Percentiles rank a stretch among this genome's conserved stretches.
phyloP scores from a whole-genome alignment of 495 filamentous ascomycete species.

The Daldinia decipiens region DNA sequence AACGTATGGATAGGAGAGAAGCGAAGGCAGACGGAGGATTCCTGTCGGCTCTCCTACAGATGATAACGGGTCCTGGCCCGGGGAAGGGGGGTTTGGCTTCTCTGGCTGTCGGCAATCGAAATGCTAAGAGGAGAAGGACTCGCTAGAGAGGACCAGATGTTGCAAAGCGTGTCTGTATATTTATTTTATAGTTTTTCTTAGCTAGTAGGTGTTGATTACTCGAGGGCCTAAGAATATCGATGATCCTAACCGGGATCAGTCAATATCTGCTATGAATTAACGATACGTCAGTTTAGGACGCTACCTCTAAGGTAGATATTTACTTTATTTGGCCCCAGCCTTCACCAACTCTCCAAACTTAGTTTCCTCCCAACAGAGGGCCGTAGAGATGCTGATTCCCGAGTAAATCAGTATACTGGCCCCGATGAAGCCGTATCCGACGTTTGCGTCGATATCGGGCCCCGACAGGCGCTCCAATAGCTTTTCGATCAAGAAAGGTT shows the following conservation, averaged over 20 bases:
- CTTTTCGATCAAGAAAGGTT: slow-evolving; percentile 71
- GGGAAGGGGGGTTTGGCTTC: background rate
- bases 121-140: slow-evolving; percentile 14
- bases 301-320: too few relatives aligned
- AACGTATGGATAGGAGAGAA: slow-evolving; percentile 48
- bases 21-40: slow-evolving; percentile 56
- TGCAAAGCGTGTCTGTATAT: slow-evolving; percentile 15
- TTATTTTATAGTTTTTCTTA: too few relatives aligned
- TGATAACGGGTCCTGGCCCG: slow-evolving; percentile 5
- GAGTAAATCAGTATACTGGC: background rate
- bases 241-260: too few relatives aligned
- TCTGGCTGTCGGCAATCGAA: background rate
- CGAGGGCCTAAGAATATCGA: too few relatives aligned
- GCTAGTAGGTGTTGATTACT: too few relatives aligned
- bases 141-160: background rate
- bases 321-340: background rate
- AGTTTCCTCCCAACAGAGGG: background rate
- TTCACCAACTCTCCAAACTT: background rate
- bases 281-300: too few relatives aligned
- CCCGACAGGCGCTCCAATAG: slow-evolving; percentile 59
- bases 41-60: slow-evolving; percentile 54
- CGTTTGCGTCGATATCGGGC: background rate
- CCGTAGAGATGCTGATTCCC: background rate
- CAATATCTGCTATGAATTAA: too few relatives aligned
- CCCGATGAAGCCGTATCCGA: background rate